phyloP scores from a whole-genome alignment of 2,329 filamentous ascomycete genomes.

The Pestalotiopsis sp. region DNA sequence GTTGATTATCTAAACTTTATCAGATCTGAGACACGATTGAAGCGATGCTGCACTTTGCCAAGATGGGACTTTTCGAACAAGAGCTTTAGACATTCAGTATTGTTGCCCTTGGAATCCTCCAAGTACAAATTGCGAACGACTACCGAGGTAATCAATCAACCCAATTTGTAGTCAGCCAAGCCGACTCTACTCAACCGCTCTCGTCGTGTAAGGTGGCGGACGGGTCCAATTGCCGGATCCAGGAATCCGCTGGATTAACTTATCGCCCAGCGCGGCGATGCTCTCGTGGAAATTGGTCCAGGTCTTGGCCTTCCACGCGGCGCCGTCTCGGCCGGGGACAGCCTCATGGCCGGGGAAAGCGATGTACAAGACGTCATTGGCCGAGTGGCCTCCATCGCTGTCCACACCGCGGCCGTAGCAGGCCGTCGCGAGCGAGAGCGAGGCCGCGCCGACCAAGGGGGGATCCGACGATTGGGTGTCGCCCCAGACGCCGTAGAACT shows the following conservation, averaged over 20 bases:
- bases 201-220: not conserved
- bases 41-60: no score
- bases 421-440: not conserved
- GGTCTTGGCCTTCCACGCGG: not conserved
- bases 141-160: no score
- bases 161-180: not conserved
- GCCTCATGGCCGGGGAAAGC: not conserved
- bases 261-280: not conserved
- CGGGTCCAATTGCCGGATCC: not conserved
- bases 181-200: not conserved
- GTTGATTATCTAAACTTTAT: no score
- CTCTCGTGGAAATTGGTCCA: not conserved
- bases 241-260: not conserved
- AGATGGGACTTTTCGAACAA: no score
- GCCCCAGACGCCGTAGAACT: constrained; percentile 6
- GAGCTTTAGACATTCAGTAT: no score
- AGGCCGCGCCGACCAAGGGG: not conserved
- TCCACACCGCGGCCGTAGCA: not conserved
- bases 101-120: no score
- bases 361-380: constrained; percentile 6
- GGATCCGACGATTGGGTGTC: not conserved
- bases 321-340: not conserved
- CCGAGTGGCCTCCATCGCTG: not conserved
- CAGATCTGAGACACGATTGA: no score
- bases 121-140: no score